Evolutionary conservation across 1,139 yeast genomes (phyloP).

Genomic region (Diutina siamensis): DNA sequence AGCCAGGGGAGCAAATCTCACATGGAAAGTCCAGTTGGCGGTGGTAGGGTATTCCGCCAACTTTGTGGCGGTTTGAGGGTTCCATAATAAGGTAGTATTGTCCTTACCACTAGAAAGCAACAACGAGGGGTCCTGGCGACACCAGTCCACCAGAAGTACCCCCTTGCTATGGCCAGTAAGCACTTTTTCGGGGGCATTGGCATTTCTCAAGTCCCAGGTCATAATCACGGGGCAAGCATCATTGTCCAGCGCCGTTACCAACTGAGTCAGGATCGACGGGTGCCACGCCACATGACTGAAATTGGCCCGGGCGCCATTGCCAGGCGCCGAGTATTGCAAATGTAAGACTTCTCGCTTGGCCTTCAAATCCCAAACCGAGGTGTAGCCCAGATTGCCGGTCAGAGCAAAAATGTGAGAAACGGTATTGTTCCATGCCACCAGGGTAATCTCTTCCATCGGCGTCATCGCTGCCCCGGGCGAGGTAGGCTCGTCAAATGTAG

Average conservation of each 20-base stretch:
- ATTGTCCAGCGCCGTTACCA: conserved; percentile 77
- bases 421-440: conserved; percentile 83
- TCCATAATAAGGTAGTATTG: conserved; percentile 82
- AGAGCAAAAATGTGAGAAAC: conserved; percentile 84
- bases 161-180: conserved; percentile 82
- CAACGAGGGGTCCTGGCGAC: conserved; percentile 66
- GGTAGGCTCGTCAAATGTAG: conserved; percentile 47
- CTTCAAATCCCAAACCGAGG: conserved; percentile 91
- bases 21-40: conserved; percentile 88
- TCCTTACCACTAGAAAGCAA: conserved; percentile 88
- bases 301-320: conserved; percentile 37
- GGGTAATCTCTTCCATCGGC: conserved; percentile 71
- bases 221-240: conserved; percentile 74
- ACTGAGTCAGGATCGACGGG: conserved; percentile 71
- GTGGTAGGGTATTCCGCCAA: conserved; percentile 86
- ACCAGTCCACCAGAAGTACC: conserved; percentile 87
- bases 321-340: conserved; percentile 48
- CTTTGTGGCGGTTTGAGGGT: conserved; percentile 59
- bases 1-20: conserved; percentile 73
- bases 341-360: conserved; percentile 83
- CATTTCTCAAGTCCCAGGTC: conserved; percentile 90
- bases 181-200: conserved; percentile 74
- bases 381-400: conserved; percentile 73
- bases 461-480: conserved; percentile 73
- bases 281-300: conserved; percentile 78